Base-by-base conservation (phyloP, 352 stramenopile species). In the Globisporangium viniferum region DNA sequence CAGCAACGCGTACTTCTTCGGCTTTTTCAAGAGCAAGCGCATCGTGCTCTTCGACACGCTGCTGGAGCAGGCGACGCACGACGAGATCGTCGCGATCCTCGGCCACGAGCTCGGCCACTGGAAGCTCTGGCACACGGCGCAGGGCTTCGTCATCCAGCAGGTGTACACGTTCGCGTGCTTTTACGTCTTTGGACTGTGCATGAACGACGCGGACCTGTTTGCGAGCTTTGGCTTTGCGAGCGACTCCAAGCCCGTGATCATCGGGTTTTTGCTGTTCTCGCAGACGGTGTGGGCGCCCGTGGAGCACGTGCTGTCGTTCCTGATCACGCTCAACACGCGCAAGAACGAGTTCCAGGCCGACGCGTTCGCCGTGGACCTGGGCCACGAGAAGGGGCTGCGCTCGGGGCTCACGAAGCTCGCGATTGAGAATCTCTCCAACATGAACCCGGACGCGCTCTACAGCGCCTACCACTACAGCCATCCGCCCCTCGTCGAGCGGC, bases 41-140 rank as follows among this genome's bases (percentile, higher is more conserved):
- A 98, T 98, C 72, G 96, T 99, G 31, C 74, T 99, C 3, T 99
- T 98, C 70, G 97, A 99, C 77, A 99, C 97, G 44, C 83, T 99
- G 14, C 79, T 99, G 51, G 86, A 96, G 46, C 97, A 99, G 77
- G 83, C 84, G 5, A 89, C 86, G 1, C 62, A 96, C 68, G 86
- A 98, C 63, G 97, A 99, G 80, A 95, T 99, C 69, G 81, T 99
- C 6, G 95, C 97, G 8, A 96, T 99, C 69, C 77, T 99, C 36
- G 97, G 92, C 64, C 96, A 99, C 69, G 97, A 99, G 72, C 82
- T 98, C 44, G 95, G 97, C 27, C 97, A 99, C 78, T 99, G 97
- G 97, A 93, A 98, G 80, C 86, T 98, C 58, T 95, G 91, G 70
- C 97, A 99, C 81, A 98, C 94, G 12, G 67, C 97, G 8, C 85